Evolutionary conservation across 2,329 filamentous ascomycete genomes (phyloP).

Genomic region (Pyrenochaeta sp.): DNA sequence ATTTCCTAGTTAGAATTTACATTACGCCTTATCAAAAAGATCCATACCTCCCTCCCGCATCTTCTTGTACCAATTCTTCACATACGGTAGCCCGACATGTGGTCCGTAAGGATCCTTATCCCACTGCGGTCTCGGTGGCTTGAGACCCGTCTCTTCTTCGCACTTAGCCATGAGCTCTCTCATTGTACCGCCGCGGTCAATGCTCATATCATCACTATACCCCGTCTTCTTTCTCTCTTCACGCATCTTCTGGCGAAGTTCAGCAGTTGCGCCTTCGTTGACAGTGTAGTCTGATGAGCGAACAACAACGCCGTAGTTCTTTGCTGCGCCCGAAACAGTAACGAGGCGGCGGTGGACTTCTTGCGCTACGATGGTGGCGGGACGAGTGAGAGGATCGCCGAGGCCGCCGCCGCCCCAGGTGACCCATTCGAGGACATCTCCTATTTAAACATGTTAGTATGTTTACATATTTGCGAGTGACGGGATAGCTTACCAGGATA

Average conservation of each 20-base stretch:
- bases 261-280: slow-evolving; percentile 47
- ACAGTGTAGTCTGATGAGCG: slow-evolving; percentile 48
- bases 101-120: slow-evolving; percentile 56
- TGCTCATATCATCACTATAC: slow-evolving; percentile 37
- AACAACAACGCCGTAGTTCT: slow-evolving; percentile 58
- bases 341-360: slow-evolving; percentile 59
- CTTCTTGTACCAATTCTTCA: slow-evolving; percentile 54
- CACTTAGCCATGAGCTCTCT: slow-evolving; percentile 49
- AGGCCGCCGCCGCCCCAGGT: slow-evolving; percentile 62
- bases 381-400: slow-evolving; percentile 57
- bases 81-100: slow-evolving; percentile 55
- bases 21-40: slow-evolving; percentile 30
- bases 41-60: slow-evolving; percentile 42
- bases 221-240: slow-evolving; percentile 27
- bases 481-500: slow-evolving; percentile 40
- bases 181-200: slow-evolving; percentile 56
- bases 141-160: slow-evolving; percentile 55
- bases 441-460: slow-evolving; percentile 24
- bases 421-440: slow-evolving; percentile 60
- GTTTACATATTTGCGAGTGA: not conserved
- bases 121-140: slow-evolving; percentile 56
- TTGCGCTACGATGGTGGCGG: slow-evolving; percentile 54
- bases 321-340: slow-evolving; percentile 52
- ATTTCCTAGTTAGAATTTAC: not conserved
- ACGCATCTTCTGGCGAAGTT: slow-evolving; percentile 45